Percentiles rank a stretch among this genome's conserved stretches.
phyloP scores from a whole-genome alignment of 176 grass and related monocot genomes.

The Hyparrhenia diplandra region DNA sequence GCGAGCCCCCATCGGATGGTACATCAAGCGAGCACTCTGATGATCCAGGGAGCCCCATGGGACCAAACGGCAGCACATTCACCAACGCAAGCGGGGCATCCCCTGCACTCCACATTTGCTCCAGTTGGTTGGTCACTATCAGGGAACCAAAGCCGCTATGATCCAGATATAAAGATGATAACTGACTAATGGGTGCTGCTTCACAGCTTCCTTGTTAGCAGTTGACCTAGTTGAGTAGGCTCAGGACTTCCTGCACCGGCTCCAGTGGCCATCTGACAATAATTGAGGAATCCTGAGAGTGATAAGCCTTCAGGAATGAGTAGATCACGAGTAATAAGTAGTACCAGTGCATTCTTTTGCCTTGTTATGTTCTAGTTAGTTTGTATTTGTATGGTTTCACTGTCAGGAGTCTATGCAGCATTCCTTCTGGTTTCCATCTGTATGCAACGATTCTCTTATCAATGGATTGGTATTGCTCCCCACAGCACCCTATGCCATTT shows the following conservation, averaged over 20 bases:
- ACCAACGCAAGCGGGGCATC: slow-evolving; percentile 49
- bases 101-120: slow-evolving; percentile 48
- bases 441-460: slow-evolving; percentile 10
- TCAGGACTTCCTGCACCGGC: slow-evolving; percentile 13
- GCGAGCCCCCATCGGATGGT: slow-evolving; percentile 48
- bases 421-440: slow-evolving; percentile 8
- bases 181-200: slow-evolving; percentile 36
- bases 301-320: slow-evolving; percentile 8
- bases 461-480: background rate
- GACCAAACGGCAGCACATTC: slow-evolving; percentile 43
- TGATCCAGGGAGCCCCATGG: slow-evolving; percentile 62
- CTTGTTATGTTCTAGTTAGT: slow-evolving; percentile 5
- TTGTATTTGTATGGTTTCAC: background rate
- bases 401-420: slow-evolving; percentile 9
- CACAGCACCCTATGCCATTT: background rate
- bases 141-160: slow-evolving; percentile 58
- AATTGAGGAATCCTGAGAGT: slow-evolving; percentile 31
- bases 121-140: slow-evolving; percentile 59
- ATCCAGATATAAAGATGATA: slow-evolving; percentile 73
- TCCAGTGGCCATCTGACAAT: slow-evolving; percentile 14
- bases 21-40: slow-evolving; percentile 63
- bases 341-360: slow-evolving; percentile 3
- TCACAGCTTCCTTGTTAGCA: slow-evolving; percentile 20
- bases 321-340: slow-evolving; percentile 33
- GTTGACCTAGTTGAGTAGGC: slow-evolving; percentile 39